A percentile compares a stretch with the other conserved stretches of the same genome.
Evolutionary conservation across 2,329 filamentous ascomycete species (phyloP).

Genomic region (Eurotiales sp.): DNA sequence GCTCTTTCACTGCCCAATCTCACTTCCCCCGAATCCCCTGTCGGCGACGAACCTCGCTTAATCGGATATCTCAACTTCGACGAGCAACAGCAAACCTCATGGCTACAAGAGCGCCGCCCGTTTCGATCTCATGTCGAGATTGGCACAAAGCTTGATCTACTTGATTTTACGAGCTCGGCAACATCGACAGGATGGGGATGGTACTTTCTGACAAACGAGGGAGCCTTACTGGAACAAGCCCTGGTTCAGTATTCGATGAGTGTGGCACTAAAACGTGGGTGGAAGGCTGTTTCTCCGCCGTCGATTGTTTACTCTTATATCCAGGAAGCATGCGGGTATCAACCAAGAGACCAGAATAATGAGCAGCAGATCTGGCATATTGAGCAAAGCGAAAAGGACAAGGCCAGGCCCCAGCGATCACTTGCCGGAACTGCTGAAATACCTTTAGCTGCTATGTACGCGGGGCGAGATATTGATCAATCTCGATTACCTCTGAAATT

Average conservation of each 20-base stretch:
- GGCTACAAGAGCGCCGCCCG: conserved; percentile 23
- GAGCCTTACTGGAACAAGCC: conserved; percentile 89
- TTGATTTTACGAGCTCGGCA: conserved; percentile 81
- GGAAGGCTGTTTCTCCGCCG: conserved; percentile 77
- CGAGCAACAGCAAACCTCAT: conserved; percentile 42
- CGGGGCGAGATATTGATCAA: conserved; percentile 64
- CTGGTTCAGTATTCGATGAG: conserved; percentile 80
- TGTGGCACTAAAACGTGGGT: conserved; percentile 69
- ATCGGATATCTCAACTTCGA: conserved; percentile 77
- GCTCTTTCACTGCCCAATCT: conserved; percentile 82
- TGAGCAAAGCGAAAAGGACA: conserved; percentile 62
- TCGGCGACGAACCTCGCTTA: conserved; percentile 61
- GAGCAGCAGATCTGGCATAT: conserved; percentile 90
- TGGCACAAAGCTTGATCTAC: conserved; percentile 76
- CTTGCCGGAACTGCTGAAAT: conserved; percentile 93
- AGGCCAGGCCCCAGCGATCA: conserved; percentile 64
- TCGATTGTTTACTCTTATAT: conserved; percentile 91
- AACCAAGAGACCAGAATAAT: conserved; percentile 82
- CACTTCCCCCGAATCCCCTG: conserved; percentile 71
- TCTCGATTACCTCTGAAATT: conserved; percentile 69
- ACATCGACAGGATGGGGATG: conserved; percentile 92
- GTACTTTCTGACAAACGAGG: conserved; percentile 94
- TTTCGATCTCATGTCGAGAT: conserved; percentile 78
- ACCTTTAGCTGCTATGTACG: conserved; percentile 85
- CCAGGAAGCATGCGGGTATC: conserved; percentile 86